These are phyloP conservation scores for Xylariaceae sp. DNA, from an alignment of 2,329 filamentous ascomycete genomes.

Conservation along the genomic window DNA sequence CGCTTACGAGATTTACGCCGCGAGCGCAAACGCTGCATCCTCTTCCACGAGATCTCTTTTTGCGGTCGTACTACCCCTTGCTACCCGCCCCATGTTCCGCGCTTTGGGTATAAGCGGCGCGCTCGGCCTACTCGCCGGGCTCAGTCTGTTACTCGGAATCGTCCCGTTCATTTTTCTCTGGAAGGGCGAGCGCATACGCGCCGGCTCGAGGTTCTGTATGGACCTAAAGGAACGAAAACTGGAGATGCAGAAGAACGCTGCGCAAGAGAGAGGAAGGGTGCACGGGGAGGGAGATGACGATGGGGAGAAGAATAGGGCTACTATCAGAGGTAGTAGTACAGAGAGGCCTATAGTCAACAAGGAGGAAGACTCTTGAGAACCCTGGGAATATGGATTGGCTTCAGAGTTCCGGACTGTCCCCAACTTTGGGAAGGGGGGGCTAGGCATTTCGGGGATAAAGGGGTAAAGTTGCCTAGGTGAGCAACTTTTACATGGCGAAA, in stretches of 20 bases:
- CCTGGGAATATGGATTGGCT: no score
- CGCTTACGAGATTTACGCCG: conserved; percentile 61
- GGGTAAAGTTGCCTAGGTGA: no score
- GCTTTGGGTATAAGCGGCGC: conserved; percentile 43
- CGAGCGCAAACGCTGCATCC: conserved; percentile 48
- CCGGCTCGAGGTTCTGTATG: conserved; percentile 56
- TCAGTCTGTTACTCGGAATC: conserved; percentile 45
- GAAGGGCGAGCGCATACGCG: conserved; percentile 50
- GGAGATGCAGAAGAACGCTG: conserved; percentile 37
- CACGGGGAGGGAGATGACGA: background rate
- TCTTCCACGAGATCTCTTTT: conserved; percentile 45
- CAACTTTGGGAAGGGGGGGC: no score
- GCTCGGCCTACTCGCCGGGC: conserved; percentile 47
- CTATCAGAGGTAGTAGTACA: no score
- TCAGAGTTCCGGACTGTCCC: no score
- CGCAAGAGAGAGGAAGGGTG: conserved; percentile 27
- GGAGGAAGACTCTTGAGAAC: no score
- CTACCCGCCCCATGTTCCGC: conserved; percentile 45
- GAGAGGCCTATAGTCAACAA: no score
- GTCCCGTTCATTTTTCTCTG: conserved; percentile 51
- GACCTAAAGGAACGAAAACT: conserved; percentile 48
- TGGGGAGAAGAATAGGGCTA: conserved; percentile 6
- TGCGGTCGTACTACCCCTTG: conserved; percentile 53
- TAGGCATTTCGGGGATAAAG: no score
- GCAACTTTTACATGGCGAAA: no score